Conservation (phyloP, 1,284 basidiomycete species). For the Tranzscheliella williamsii region DNA sequence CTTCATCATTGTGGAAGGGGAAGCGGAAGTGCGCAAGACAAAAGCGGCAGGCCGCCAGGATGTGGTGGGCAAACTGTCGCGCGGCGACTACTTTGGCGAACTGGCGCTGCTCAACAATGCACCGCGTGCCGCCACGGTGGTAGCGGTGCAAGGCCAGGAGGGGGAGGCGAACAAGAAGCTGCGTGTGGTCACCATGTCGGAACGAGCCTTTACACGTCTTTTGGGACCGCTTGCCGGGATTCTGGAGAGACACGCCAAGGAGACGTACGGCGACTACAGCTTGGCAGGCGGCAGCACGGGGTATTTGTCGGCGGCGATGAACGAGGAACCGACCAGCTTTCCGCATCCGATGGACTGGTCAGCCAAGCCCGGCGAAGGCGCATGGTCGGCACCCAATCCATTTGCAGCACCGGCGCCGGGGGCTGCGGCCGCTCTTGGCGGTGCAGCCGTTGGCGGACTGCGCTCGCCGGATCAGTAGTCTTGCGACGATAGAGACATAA, state of each 20-base stretch:
- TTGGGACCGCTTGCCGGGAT: conserved; percentile 86
- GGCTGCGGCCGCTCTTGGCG: background rate
- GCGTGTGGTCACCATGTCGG: conserved; percentile 83
- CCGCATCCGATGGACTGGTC: conserved; percentile 30
- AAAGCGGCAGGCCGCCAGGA: conserved; percentile 65
- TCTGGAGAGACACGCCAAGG: conserved; percentile 77
- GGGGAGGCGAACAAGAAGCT: conserved; percentile 63
- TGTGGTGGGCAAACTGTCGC: conserved; percentile 73
- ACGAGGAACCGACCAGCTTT: background rate
- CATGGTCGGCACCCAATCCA: conserved; percentile 28
- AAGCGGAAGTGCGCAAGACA: conserved; percentile 82
- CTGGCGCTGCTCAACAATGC: conserved; percentile 80
- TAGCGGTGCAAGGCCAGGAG: conserved; percentile 67
- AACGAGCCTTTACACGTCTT: conserved; percentile 88
- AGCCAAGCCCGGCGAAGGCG: conserved; percentile 34
- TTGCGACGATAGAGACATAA: background rate
- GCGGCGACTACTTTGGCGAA: conserved; percentile 98
- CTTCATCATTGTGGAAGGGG: conserved; percentile 93
- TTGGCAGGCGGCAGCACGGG: background rate
- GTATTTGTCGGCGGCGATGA: background rate
- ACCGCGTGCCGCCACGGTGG: conserved; percentile 90
- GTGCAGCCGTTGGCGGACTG: background rate
- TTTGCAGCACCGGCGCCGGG: conserved; percentile 9
- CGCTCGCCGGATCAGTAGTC: background rate
- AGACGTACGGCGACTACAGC: conserved; percentile 48